These are phyloP conservation scores for Pyricularia grisea DNA, from an alignment of 2,329 filamentous ascomycete genomes.

Conservation along the genomic window DNA sequence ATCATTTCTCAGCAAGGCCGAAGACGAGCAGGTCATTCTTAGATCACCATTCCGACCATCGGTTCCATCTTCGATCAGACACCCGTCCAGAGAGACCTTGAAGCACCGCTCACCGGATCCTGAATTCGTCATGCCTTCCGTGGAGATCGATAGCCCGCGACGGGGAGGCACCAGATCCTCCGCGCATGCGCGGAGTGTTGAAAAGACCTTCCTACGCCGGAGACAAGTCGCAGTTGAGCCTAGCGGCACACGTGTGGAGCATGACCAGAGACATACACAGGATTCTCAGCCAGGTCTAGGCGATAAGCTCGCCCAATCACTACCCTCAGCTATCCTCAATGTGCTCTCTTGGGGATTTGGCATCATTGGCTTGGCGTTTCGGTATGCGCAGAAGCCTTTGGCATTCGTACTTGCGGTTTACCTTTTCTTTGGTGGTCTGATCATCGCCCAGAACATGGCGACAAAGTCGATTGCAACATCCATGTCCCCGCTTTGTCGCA, in stretches of 20 bases:
- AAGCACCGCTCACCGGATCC: conserved; percentile 32
- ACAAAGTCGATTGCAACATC: conserved; percentile 51
- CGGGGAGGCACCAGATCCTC: conserved; percentile 25
- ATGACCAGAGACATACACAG: neutral
- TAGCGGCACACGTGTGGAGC: neutral
- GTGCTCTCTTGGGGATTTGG: conserved; percentile 40
- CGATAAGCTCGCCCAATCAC: conserved; percentile 22
- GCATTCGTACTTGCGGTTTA: conserved; percentile 53
- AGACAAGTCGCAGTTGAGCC: conserved; percentile 18
- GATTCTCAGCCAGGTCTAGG: conserved; percentile 10
- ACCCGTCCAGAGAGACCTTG: conserved; percentile 12
- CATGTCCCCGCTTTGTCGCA: conserved; percentile 58
- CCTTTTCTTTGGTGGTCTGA: conserved; percentile 46
- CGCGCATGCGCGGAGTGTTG: conserved; percentile 20
- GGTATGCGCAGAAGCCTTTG: conserved; percentile 54
- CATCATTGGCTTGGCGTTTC: conserved; percentile 48
- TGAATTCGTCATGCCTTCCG: conserved; percentile 42
- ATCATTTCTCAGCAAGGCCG: conserved; percentile 41
- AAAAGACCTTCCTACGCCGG: conserved; percentile 15
- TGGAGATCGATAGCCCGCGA: conserved; percentile 29
- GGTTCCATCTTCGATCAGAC: conserved; percentile 27
- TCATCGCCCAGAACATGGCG: conserved; percentile 52
- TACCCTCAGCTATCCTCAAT: conserved; percentile 28
- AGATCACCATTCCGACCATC: conserved; percentile 47
- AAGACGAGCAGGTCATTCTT: conserved; percentile 46